These are phyloP conservation scores for Globisporangium recalcitrans DNA, from an alignment of 352 stramenopile genomes.

Conservation along the genomic window DNA sequence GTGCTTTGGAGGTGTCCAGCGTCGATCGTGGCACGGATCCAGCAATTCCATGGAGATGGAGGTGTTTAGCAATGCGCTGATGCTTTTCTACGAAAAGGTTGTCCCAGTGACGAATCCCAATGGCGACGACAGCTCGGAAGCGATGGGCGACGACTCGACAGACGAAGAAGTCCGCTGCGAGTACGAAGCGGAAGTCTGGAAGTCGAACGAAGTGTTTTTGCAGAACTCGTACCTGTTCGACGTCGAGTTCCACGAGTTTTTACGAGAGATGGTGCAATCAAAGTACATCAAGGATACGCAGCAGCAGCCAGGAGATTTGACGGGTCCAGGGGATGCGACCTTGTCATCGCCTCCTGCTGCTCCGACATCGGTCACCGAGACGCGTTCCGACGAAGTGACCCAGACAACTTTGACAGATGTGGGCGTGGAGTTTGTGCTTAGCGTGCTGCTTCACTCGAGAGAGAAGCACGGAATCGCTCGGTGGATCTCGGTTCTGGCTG, in stretches of 20 bases:
- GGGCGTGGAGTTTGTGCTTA: constrained; percentile 83
- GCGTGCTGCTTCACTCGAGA: constrained; percentile 82
- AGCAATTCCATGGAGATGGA: constrained; percentile 97
- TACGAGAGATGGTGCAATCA: constrained; percentile 85
- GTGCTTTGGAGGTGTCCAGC: constrained; percentile 97
- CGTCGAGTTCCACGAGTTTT: constrained; percentile 93
- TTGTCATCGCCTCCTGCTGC: constrained; percentile 17
- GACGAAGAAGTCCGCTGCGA: constrained; percentile 43
- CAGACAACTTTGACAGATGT: constrained; percentile 74
- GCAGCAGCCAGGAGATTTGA: background rate
- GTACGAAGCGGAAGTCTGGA: constrained; percentile 90
- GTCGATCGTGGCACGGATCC: constrained; percentile 90
- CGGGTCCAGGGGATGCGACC: constrained; percentile 13
- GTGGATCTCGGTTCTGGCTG: constrained; percentile 73
- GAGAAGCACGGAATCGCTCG: constrained; percentile 84
- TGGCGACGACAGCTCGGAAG: constrained; percentile 23
- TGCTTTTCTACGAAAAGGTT: constrained; percentile 99
- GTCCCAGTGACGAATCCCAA: constrained; percentile 37
- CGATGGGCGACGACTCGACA: constrained; percentile 14
- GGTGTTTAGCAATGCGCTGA: constrained; percentile 97
- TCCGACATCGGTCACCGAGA: constrained; percentile 16
- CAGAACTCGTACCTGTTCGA: constrained; percentile 96
- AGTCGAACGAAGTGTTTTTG: constrained; percentile 92
- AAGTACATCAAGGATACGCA: constrained; percentile 67
- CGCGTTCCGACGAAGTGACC: constrained; percentile 44